Base-by-base conservation (phyloP, 169 alveolate genomes). In the Plasmodium vivax region DNA sequence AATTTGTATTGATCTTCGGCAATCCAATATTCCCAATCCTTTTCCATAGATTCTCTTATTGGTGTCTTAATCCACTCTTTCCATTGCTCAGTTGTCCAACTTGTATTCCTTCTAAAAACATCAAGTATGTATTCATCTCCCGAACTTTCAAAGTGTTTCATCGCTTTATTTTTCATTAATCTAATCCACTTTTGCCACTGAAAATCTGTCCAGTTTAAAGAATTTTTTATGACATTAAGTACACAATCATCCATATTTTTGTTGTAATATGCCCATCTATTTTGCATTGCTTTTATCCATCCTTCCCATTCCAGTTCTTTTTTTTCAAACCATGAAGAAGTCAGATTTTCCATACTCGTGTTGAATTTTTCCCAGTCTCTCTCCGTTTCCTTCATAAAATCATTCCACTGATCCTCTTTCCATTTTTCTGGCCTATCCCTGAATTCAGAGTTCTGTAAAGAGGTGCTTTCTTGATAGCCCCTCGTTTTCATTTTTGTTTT, bases 1-100 rank as follows among this genome's bases (percentile, higher is more conserved):
- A 77, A 30, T 77, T 30, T 77, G 51, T 77, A 34, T 77, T 77
- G 14, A 30, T 77, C 84, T 77, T 77, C 84, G 0, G 7, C 47
- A 77, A 77, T 3, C 84, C 84, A 77, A n/a, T 34, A 38, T 77
- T 34, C 68, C 84, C 84, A 77, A 77, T 77, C 84, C 30, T 77
- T 77, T 6, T 77, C 84, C 84, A 77, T 77, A 77, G 68, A 41
- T 77, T 34, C 32, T 14, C 84, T 77, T 8, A 77, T 51, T 77
- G 54, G 27, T 77, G 84, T 77, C 19, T 34, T 2, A 34, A 77
- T 77, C 84, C 84, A 77, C 51, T 77, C 84, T 30, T 38, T 77
- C 84, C 84, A 77, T 77, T 77, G 84, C 30, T 12, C 51, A 7
- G 0, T 34, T 7, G 84, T 34, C 84, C 84, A 77, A 38, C 1